These are phyloP conservation scores for Teratosphaeria pseudoeucalypti DNA, from an alignment of 2,329 filamentous ascomycete species.

Conservation along the genomic window DNA sequence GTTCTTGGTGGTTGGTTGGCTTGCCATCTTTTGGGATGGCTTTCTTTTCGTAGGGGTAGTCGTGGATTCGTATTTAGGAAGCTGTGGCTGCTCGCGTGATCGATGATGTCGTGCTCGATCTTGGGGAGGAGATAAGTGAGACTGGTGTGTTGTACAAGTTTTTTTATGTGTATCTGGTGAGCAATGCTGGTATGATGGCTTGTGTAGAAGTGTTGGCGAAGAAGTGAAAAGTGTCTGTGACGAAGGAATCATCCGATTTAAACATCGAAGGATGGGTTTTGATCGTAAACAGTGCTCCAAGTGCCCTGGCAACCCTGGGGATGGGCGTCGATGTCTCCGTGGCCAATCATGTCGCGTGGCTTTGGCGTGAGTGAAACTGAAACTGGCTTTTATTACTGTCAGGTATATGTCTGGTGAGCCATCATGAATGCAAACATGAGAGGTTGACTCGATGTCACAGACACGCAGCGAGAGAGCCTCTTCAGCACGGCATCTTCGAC, in stretches of 20 bases:
- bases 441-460: too few species aligned
- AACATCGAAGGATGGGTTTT: background rate
- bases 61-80: background rate
- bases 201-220: background rate
- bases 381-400: too few species aligned
- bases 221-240: background rate
- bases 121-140: background rate
- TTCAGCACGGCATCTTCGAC: too few species aligned
- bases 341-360: background rate
- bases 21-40: constrained; percentile 14
- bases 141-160: background rate
- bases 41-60: background rate
- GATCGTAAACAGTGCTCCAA: background rate
- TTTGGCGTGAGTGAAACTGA: background rate
- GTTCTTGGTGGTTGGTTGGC: constrained; percentile 20
- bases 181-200: background rate
- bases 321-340: background rate
- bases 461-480: too few species aligned
- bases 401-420: too few species aligned
- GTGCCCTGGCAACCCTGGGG: background rate
- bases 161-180: background rate
- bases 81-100: background rate
- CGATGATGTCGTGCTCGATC: background rate
- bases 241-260: background rate
- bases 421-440: too few species aligned